Conservation (phyloP, 164 flowering plant species). For the Tetrastigma voinierianum region DNA sequence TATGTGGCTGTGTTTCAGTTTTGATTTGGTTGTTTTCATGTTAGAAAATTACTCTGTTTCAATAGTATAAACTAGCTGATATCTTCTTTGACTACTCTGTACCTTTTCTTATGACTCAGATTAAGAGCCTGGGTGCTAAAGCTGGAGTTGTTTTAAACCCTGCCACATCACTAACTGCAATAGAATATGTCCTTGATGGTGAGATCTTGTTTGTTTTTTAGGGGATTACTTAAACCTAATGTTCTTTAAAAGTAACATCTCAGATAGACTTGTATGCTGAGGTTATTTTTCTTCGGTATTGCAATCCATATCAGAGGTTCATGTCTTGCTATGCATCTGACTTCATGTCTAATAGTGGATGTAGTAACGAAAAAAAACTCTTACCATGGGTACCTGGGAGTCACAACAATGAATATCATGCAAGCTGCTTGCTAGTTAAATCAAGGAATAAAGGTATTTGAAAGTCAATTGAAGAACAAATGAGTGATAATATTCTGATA, state of each 20-base stretch:
- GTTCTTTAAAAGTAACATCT: background rate
- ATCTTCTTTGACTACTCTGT: background rate
- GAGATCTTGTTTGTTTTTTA: constrained; percentile 19
- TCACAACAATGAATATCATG: background rate
- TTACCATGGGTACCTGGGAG: background rate
- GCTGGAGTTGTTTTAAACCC: constrained; percentile 99
- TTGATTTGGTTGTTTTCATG: no score
- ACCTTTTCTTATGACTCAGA: constrained; percentile 36
- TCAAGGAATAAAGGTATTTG: background rate
- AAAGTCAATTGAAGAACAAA: background rate
- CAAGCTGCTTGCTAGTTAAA: no score
- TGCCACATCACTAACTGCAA: constrained; percentile 70
- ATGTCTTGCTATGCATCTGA: no score
- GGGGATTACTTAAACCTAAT: background rate
- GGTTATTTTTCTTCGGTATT: background rate
- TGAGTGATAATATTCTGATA: background rate
- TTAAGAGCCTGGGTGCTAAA: constrained; percentile 92
- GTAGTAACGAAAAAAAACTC: background rate
- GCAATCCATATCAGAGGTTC: no score
- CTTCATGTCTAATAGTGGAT: no score
- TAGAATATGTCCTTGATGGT: constrained; percentile 98
- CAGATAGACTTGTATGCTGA: background rate
- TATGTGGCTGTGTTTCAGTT: no score
- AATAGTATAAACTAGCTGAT: background rate
- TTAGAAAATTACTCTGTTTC: no score